phyloP scores from a whole-genome alignment of 768 basidiomycete genomes.

The Lentinula sp. region DNA sequence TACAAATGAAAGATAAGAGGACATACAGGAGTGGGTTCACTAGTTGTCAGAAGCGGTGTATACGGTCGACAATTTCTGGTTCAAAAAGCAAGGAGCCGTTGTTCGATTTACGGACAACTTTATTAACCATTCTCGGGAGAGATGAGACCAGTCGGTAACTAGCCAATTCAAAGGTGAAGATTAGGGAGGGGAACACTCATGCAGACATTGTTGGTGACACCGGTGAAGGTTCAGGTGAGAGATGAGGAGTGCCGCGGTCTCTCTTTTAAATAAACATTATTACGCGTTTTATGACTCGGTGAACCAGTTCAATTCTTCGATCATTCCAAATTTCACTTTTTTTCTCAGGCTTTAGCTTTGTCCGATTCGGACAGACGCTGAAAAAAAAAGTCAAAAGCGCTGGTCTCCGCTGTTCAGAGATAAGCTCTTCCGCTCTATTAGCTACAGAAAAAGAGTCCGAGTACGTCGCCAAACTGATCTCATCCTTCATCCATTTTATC shows the following conservation, averaged over 20 bases:
- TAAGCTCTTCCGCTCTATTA: not conserved
- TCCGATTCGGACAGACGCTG: not conserved
- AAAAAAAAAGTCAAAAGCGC: not conserved
- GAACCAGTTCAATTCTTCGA: slow-evolving; percentile 7
- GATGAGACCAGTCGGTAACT: slow-evolving; percentile 19
- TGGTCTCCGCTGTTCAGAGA: not conserved
- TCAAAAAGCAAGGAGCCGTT: slow-evolving; percentile 86
- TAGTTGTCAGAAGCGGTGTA: slow-evolving; percentile 48
- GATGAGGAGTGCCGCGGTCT: not conserved
- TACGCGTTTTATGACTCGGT: not conserved
- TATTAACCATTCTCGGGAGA: slow-evolving; percentile 71
- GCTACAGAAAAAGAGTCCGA: not conserved
- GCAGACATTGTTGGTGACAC: slow-evolving; percentile 8
- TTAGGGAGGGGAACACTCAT: slow-evolving; percentile 9
- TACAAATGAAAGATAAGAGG: not conserved
- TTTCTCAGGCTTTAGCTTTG: not conserved
- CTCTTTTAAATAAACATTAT: not conserved
- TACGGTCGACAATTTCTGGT: slow-evolving; percentile 83
- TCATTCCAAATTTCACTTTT: not conserved
- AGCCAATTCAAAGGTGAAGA: not conserved
- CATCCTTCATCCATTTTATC: slow-evolving; percentile 77
- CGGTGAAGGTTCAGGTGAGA: slow-evolving; percentile 5
- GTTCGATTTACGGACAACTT: slow-evolving; percentile 73
- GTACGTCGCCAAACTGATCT: slow-evolving; percentile 11
- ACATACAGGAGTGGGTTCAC: slow-evolving; percentile 17